Base-by-base conservation (phyloP, 2,329 filamentous ascomycete species). In the Fusarium proliferatum region DNA sequence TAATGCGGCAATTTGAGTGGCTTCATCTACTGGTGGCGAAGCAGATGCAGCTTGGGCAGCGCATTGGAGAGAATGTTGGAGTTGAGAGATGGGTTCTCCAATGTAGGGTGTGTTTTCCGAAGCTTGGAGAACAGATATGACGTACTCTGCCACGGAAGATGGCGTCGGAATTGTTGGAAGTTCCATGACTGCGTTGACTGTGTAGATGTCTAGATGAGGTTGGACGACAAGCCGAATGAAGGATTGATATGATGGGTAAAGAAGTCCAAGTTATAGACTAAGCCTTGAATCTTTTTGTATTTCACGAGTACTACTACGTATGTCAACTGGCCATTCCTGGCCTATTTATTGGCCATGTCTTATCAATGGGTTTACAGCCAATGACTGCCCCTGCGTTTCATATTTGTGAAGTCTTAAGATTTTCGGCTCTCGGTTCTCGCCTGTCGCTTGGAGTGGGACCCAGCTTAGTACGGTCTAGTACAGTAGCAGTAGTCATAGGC, bases 51-150 rank as follows among this genome's bases (percentile, higher is more conserved):
- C 57, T n/a, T 60, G 57, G 1, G 45, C 57, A 41, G 57, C 57
- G 12, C 57, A 60, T 6, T 60, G 57, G 2, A 60, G 57, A 8
- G 57, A 60, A 34, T 60, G 57, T 3, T 60, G 57, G 7, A 60
- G 45, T 33, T 60, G 57, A 21, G 57, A 60, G 4, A 60, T 60
- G 1, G 45, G 45, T 6, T 60, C 57, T 12, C 57, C 57, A 1
- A 60, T 60, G 28, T 60, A 60, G 10, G 57, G 45, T 10, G 57
- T 60, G 3, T 34, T 60, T 39, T 60, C 57, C 1, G 57, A 60
- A 5, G 57, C 45, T 33, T 23, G 26, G 4, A 60, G 57, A 33
- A 60, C 17, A 9, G 34, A 60, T 21, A 53, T 41, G 3, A 60
- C n/a, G 5, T 60, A 60, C 9, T 41, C 45, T 0, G 34, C 33